Conservation (phyloP, 2,329 filamentous ascomycete genomes). For the Fusarium scirpi region DNA sequence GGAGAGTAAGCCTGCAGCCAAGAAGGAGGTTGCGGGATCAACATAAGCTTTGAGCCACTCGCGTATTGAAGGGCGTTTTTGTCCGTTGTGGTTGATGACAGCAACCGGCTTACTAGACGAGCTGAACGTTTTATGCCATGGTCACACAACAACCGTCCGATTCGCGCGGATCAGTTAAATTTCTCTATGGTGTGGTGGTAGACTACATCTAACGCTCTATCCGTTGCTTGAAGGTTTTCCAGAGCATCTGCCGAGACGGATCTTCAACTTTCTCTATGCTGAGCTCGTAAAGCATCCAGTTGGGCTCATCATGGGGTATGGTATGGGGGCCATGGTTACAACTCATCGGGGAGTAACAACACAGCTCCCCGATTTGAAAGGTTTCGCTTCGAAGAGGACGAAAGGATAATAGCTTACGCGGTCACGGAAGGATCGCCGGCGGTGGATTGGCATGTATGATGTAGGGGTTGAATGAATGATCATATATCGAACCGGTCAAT, state of each 20-base stretch:
- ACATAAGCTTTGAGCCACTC: slow-evolving; percentile 32
- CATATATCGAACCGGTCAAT: slow-evolving; percentile 25
- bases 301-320: slow-evolving; percentile 2
- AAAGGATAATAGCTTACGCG: slow-evolving; percentile 12
- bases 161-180: background rate
- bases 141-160: slow-evolving; percentile 17
- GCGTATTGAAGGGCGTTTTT: slow-evolving; percentile 14
- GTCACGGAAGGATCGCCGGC: slow-evolving; percentile 11
- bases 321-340: slow-evolving; percentile 4
- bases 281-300: slow-evolving; percentile 4
- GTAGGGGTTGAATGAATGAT: background rate
- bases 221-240: background rate
- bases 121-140: slow-evolving; percentile 7
- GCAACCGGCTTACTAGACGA: slow-evolving; percentile 14
- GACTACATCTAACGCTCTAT: background rate
- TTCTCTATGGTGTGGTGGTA: background rate
- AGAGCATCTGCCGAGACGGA: slow-evolving; percentile 3
- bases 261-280: slow-evolving; percentile 1
- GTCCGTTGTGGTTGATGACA: slow-evolving; percentile 18
- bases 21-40: slow-evolving; percentile 34
- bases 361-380: slow-evolving; percentile 12
- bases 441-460: background rate
- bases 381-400: slow-evolving; percentile 23
- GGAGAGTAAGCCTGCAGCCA: slow-evolving; percentile 31
- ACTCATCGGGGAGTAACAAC: slow-evolving; percentile 9